These are phyloP conservation scores for Phytopythium oedochilum DNA, from an alignment of 352 stramenopile species.

Conservation along the genomic window DNA sequence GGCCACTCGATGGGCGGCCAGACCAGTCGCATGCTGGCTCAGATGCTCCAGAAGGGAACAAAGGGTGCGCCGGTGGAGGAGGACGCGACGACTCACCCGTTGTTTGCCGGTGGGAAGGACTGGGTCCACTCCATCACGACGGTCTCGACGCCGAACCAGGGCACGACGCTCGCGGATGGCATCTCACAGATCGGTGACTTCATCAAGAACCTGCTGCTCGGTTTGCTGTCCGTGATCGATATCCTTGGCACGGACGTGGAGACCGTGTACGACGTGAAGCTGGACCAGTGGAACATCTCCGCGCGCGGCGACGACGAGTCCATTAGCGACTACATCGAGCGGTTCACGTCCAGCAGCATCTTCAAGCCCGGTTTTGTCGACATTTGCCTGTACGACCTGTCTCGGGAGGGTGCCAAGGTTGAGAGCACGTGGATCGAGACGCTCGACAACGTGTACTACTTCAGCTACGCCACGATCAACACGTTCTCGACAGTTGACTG, in stretches of 20 bases:
- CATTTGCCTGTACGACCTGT: slow-evolving; percentile 35
- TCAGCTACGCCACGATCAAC: slow-evolving; percentile 41
- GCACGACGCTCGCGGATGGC: slow-evolving; percentile 37
- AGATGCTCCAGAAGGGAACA: slow-evolving; percentile 52
- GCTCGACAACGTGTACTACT: slow-evolving; percentile 51
- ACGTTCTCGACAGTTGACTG: slow-evolving; percentile 28
- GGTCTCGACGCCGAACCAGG: slow-evolving; percentile 52
- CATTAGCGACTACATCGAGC: slow-evolving; percentile 22
- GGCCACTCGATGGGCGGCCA: slow-evolving; percentile 75
- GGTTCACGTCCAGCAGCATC: slow-evolving; percentile 29
- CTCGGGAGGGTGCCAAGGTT: slow-evolving; percentile 24
- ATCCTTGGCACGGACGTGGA: slow-evolving; percentile 22
- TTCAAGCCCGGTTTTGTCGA: slow-evolving; percentile 35
- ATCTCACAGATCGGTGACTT: slow-evolving; percentile 33
- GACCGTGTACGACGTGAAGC: slow-evolving; percentile 39
- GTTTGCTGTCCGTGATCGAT: slow-evolving; percentile 18
- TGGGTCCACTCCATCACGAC: slow-evolving; percentile 69
- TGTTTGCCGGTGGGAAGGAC: slow-evolving; percentile 48
- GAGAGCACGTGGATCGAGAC: slow-evolving; percentile 46
- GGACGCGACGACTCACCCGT: slow-evolving; percentile 14
- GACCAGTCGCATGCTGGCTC: slow-evolving; percentile 64
- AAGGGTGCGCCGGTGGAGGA: slow-evolving; percentile 30
- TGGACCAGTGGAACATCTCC: slow-evolving; percentile 51
- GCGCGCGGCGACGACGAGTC: slow-evolving; percentile 24
- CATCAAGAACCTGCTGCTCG: slow-evolving; percentile 26